Evolutionary conservation across 495 filamentous ascomycete genomes (phyloP).

Genomic region (Tuber indicum): DNA sequence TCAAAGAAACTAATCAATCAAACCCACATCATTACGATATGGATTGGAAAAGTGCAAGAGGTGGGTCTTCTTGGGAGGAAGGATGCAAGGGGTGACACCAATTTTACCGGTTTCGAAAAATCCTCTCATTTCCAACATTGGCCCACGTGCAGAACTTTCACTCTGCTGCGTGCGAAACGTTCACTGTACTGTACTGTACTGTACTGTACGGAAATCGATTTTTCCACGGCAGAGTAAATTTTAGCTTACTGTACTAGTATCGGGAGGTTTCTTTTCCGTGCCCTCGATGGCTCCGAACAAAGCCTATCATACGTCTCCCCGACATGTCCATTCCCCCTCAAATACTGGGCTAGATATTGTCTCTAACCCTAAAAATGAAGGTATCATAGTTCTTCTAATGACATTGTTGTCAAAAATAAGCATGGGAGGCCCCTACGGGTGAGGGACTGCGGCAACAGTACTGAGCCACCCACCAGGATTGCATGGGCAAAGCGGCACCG

Average conservation of each 20-base stretch:
- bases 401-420: conserved; percentile 1
- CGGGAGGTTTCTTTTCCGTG: not conserved
- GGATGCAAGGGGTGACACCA: not conserved
- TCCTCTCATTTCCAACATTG: not conserved
- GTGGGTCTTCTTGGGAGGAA: not conserved
- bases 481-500: not conserved
- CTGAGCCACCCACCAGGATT: not conserved
- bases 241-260: not conserved
- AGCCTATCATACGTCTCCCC: not conserved
- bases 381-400: not conserved
- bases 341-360: not conserved
- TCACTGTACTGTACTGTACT: too few species aligned
- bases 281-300: not conserved
- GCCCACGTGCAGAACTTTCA: not conserved
- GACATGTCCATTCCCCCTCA: not conserved
- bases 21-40: not conserved
- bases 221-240: not conserved
- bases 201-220: not conserved
- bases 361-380: not conserved
- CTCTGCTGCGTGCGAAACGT: too few species aligned
- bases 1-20: not conserved
- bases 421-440: not conserved
- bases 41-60: not conserved
- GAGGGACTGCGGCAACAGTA: not conserved
- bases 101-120: not conserved